These are phyloP conservation scores for Mrakia frigida DNA, from an alignment of 768 basidiomycete genomes.

Conservation along the genomic window DNA sequence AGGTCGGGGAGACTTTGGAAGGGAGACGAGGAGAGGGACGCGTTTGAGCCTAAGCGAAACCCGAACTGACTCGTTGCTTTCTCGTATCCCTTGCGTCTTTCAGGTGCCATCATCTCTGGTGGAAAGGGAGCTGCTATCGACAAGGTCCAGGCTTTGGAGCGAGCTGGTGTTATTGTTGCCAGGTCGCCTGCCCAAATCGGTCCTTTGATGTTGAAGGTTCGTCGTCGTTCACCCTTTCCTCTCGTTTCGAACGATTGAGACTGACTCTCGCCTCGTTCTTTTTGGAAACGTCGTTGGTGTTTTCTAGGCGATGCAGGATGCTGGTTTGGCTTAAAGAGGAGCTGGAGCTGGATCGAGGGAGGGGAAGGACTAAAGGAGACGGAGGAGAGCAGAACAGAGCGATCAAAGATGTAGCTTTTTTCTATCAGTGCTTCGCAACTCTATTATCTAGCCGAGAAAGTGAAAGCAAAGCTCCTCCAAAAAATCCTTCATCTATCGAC, in stretches of 20 bases:
- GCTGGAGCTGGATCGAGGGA: neutral
- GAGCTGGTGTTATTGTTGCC: conserved; percentile 87
- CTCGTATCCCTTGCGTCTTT: conserved; percentile 39
- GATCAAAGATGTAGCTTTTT: too few species aligned
- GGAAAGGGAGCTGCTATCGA: conserved; percentile 95
- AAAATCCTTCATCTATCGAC: too few species aligned
- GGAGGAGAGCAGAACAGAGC: too few species aligned
- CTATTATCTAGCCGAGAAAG: too few species aligned
- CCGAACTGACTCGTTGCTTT: neutral
- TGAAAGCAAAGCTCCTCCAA: too few species aligned
- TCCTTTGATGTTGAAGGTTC: conserved; percentile 75
- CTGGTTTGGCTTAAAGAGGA: conserved; percentile 36
- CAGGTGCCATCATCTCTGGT: conserved; percentile 95
- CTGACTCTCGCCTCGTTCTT: neutral
- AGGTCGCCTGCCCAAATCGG: conserved; percentile 96
- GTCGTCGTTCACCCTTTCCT: neutral
- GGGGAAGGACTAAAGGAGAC: neutral
- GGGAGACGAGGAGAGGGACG: neutral
- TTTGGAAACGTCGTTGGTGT: neutral
- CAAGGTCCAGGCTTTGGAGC: conserved; percentile 75
- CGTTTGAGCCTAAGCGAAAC: neutral
- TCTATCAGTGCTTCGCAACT: too few species aligned
- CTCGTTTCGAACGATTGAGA: neutral
- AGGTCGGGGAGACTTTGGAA: too few species aligned
- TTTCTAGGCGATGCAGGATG: conserved; percentile 37